Percentiles rank a stretch among this genome's conserved stretches.
Evolutionary conservation across 352 stramenopile genomes (phyloP).

Genomic region (Globisporangium canariense): DNA sequence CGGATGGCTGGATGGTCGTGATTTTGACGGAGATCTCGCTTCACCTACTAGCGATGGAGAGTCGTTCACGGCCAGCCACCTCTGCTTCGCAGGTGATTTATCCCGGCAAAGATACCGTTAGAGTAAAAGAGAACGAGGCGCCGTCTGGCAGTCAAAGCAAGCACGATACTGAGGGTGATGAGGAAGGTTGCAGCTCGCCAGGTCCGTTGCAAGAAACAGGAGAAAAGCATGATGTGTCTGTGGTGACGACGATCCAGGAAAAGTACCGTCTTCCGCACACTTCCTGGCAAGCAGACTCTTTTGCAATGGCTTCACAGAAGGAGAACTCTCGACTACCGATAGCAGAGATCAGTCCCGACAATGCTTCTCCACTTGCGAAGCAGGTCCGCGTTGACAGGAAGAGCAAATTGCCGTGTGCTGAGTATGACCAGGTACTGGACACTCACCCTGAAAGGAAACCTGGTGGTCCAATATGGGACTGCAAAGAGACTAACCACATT

Average conservation of each 20-base stretch:
- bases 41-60: conserved; percentile 4
- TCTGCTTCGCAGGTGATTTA: neutral
- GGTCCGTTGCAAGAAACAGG: neutral
- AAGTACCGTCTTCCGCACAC: conserved; percentile 40
- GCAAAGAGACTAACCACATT: neutral
- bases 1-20: conserved; percentile 4
- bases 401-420: conserved; percentile 26
- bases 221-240: neutral
- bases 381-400: neutral
- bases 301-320: neutral
- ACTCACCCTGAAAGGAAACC: neutral
- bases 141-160: neutral
- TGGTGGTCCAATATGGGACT: neutral
- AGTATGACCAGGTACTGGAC: conserved; percentile 30
- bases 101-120: neutral
- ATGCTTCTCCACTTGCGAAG: neutral
- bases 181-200: neutral
- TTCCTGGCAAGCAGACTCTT: conserved; percentile 17
- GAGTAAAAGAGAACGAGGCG: neutral
- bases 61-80: neutral
- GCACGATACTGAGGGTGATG: neutral
- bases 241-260: conserved; percentile 37
- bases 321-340: neutral
- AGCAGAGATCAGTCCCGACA: neutral
- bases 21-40: conserved; percentile 6